These are phyloP conservation scores for Triticum dicoccoides DNA, from an alignment of 176 grass and related monocot species.

Conservation along the genomic window DNA sequence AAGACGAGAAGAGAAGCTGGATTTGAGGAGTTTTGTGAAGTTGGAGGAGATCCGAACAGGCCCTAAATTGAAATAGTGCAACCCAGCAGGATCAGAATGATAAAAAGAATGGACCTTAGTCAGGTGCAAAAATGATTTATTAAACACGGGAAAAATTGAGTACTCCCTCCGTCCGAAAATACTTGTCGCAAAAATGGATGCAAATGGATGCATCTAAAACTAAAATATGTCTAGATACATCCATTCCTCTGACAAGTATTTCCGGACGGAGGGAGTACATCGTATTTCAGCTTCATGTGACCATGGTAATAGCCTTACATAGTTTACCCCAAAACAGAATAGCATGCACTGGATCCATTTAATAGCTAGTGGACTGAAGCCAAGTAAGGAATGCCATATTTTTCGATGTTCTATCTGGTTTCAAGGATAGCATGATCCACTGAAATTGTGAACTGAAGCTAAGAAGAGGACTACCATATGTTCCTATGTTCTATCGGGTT, in stretches of 20 bases:
- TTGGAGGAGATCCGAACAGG: too few relatives aligned
- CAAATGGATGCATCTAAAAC: too few relatives aligned
- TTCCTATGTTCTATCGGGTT: background rate
- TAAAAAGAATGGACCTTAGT: background rate
- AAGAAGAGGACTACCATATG: background rate
- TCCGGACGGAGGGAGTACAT: background rate
- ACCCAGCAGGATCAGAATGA: background rate
- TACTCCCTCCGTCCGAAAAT: too few relatives aligned
- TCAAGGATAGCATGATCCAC: background rate
- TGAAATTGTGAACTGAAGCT: background rate
- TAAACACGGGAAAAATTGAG: background rate
- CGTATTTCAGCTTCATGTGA: background rate
- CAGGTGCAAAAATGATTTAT: background rate
- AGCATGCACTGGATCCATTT: background rate
- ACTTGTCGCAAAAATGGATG: too few relatives aligned
- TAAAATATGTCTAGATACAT: too few relatives aligned
- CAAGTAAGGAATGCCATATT: background rate
- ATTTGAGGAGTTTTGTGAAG: too few relatives aligned
- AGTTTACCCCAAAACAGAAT: background rate
- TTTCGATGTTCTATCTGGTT: background rate
- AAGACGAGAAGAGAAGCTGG: too few relatives aligned
- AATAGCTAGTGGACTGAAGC: background rate
- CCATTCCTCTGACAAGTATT: too few relatives aligned
- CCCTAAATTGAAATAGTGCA: background rate
- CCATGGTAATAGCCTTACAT: background rate